These are phyloP conservation scores for Sporobolus alterniflorus DNA, from an alignment of 202 grass and related monocot species.

Conservation along the genomic window DNA sequence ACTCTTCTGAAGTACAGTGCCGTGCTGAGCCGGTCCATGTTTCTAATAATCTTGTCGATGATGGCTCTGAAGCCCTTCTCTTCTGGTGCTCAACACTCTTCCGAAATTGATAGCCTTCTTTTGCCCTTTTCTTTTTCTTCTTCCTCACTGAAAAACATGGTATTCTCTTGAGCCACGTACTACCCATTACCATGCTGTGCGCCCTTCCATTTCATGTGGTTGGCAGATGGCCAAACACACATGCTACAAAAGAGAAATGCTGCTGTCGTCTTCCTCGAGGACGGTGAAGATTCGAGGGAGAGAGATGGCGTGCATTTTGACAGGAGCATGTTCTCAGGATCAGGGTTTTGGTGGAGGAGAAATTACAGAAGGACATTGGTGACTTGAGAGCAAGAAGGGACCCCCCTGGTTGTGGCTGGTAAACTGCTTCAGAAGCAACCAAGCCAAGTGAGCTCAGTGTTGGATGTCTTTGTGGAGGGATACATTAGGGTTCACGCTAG, in stretches of 20 bases:
- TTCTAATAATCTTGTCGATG: conserved; percentile 58
- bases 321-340: conserved; percentile 60
- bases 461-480: too few species aligned
- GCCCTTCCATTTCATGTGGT: neutral
- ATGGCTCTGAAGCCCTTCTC: conserved; percentile 50
- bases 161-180: too few species aligned
- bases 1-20: too few species aligned
- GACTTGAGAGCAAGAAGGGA: conserved; percentile 44
- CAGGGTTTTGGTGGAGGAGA: conserved; percentile 29
- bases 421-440: conserved; percentile 67
- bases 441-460: conserved; percentile 13
- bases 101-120: conserved; percentile 49
- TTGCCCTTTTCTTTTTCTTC: conserved; percentile 52
- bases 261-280: conserved; percentile 37
- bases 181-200: too few species aligned
- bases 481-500: too few species aligned
- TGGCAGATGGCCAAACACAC: too few species aligned
- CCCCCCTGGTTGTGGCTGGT: conserved; percentile 42
- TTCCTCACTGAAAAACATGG: conserved; percentile 1
- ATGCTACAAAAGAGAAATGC: neutral
- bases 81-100: too few species aligned
- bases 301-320: conserved; percentile 79
- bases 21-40: conserved; percentile 51
- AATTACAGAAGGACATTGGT: conserved; percentile 26
- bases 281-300: conserved; percentile 33